Evolutionary conservation across 1,284 basidiomycete species (phyloP).

Genomic region (Rhodotorula sp.): DNA sequence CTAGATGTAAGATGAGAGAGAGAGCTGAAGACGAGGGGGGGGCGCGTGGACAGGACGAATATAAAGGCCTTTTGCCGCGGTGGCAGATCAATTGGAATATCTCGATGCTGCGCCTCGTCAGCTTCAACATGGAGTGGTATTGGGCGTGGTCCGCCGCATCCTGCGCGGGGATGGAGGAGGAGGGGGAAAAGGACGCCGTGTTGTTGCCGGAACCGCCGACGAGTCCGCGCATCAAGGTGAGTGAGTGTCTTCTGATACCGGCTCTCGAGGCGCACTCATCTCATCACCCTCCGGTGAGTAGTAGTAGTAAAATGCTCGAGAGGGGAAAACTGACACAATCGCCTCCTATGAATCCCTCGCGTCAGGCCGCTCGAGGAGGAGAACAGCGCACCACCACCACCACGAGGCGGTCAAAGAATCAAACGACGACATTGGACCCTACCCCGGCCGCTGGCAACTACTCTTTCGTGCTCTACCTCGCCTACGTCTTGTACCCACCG

Average conservation of each 20-base stretch:
- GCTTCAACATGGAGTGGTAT: constrained; percentile 87
- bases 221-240: constrained; percentile 15
- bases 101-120: constrained; percentile 89
- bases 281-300: neutral
- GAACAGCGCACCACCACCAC: too few species aligned
- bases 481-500: constrained; percentile 84
- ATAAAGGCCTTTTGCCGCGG: constrained; percentile 68
- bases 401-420: too few species aligned
- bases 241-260: neutral
- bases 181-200: neutral
- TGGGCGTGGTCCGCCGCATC: constrained; percentile 62
- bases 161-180: neutral
- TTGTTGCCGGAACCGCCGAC: neutral
- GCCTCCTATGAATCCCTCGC: neutral
- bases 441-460: constrained; percentile 50
- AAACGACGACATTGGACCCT: neutral
- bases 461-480: constrained; percentile 60
- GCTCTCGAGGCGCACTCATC: neutral
- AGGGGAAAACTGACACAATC: neutral
- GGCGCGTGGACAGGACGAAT: constrained; percentile 58
- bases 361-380: neutral
- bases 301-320: neutral
- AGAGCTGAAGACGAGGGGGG: neutral
- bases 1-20: too few species aligned
- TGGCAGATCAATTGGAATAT: constrained; percentile 98